Base-by-base conservation (phyloP, 371 early-diverging fungal species). In the Mortierella sp. region DNA sequence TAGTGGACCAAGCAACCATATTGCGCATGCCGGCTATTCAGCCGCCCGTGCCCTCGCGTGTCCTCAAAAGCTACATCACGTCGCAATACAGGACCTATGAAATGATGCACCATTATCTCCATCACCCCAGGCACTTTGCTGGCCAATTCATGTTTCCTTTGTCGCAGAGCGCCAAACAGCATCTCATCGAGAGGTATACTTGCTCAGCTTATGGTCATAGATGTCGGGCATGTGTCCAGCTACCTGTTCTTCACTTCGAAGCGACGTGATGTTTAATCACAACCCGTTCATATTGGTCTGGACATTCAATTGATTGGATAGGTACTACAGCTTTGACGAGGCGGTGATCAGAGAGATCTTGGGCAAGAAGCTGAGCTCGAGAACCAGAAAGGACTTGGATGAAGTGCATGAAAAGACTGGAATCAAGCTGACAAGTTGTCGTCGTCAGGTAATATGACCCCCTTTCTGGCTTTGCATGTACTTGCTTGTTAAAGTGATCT, bases 261-360 rank as follows among this genome's bases (percentile, higher is more conserved):
- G 6, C 34, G 28, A 9, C 3, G 34, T 50, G 34, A 3, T 57
- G 14, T 8, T 21, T 64, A 46, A 67, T 46, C 37, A 37, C 24
- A 9, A 16, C 11, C 26, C 31, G 9, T 40, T 69, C 43, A 34
- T 16, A 16, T 55, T 16, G 54, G 13, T 54, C 26, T 70, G 51
- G 16, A 34, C 8, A 64, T 14, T 5, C 21, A 14, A 21, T 21
- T 34, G 21, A 37, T 87, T 86, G 86, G 86, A 2, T 73, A 87
- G 90, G 69, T 94, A 93, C 76, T 94, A 94, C 82, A 71, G 81
- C 57, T 92, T 92, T 81, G 91, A 92, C 54, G 88, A 87, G 71
- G 72, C 79, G 14, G 93, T 93, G 43, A 78, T 93, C 57, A 86
- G 92, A 43, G 91, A 92, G 71, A 73, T 91, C 31, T 67, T 91